Evolutionary conservation across 1,284 basidiomycete genomes (phyloP).

Genomic region (Tremellales sp.): DNA sequence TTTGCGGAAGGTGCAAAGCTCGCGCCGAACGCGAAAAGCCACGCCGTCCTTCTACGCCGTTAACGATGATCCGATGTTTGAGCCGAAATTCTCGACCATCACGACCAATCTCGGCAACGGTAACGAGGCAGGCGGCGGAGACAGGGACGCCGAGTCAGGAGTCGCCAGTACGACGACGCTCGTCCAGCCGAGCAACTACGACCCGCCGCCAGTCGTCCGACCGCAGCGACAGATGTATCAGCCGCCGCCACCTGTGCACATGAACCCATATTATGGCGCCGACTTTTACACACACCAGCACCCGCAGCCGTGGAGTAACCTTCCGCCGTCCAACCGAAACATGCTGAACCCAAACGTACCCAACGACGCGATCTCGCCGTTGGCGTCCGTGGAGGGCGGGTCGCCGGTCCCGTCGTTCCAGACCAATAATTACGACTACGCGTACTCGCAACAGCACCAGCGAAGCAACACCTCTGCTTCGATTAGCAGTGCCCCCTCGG

Average conservation of each 20-base stretch:
- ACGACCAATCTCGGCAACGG: slow-evolving; percentile 3
- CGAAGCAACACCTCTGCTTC: not conserved
- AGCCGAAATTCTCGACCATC: slow-evolving; percentile 4
- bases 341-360: too few relatives aligned
- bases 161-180: not conserved
- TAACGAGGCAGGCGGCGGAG: not conserved
- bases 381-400: not conserved
- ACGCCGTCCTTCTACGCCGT: slow-evolving; percentile 5
- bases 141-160: not conserved
- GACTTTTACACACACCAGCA: too few relatives aligned
- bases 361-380: too few relatives aligned
- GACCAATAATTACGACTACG: not conserved
- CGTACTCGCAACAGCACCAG: not conserved
- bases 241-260: too few relatives aligned
- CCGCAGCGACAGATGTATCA: too few relatives aligned
- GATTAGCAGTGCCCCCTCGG: too few relatives aligned
- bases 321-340: too few relatives aligned
- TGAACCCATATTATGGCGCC: too few relatives aligned
- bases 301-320: too few relatives aligned
- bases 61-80: slow-evolving; percentile 1
- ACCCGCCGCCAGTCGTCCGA: too few relatives aligned
- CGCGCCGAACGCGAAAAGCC: slow-evolving; percentile 2
- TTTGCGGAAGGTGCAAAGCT: slow-evolving; percentile 1
- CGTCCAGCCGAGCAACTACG: not conserved
- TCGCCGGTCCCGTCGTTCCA: slow-evolving; percentile 10